Evolutionary conservation across 331 rosid species (phyloP).

Genomic region (Prunus yedoensis): DNA sequence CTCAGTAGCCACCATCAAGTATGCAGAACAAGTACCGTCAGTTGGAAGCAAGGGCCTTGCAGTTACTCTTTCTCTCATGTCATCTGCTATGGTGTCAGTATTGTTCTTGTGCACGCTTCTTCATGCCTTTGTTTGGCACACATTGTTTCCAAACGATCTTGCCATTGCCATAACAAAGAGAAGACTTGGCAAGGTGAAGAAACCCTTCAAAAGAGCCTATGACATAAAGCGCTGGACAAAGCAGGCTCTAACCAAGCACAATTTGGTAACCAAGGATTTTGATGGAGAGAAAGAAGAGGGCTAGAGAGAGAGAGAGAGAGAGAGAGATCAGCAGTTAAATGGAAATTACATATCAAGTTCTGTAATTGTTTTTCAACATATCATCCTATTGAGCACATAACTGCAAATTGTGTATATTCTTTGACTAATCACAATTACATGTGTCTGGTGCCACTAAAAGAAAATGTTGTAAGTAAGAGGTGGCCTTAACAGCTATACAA

Average conservation of each 20-base stretch:
- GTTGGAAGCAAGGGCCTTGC: slow-evolving; percentile 68
- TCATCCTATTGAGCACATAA: neutral
- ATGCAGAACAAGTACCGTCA: slow-evolving; percentile 75
- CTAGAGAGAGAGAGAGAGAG: neutral
- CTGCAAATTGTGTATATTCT: slow-evolving; percentile 18
- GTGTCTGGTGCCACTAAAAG: slow-evolving; percentile 10
- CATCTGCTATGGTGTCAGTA: slow-evolving; percentile 66
- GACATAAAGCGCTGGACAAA: slow-evolving; percentile 77
- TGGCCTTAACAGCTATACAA: slow-evolving; percentile 44
- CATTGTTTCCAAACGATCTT: slow-evolving; percentile 79
- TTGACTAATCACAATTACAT: slow-evolving; percentile 26
- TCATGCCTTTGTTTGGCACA: slow-evolving; percentile 73
- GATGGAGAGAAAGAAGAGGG: slow-evolving; percentile 30
- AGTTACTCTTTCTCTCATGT: slow-evolving; percentile 64
- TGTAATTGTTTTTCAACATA: neutral
- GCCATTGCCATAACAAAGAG: slow-evolving; percentile 81
- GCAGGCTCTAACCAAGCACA: slow-evolving; percentile 65
- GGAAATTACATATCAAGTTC: neutral
- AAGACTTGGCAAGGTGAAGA: slow-evolving; percentile 57
- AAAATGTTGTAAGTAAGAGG: slow-evolving; percentile 9
- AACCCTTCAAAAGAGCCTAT: slow-evolving; percentile 62
- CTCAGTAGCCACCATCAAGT: slow-evolving; percentile 69
- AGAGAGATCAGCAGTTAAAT: neutral
- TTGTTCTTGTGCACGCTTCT: slow-evolving; percentile 72
- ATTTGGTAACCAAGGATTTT: slow-evolving; percentile 36